phyloP scores from a whole-genome alignment of 1,139 yeast genomes.

The Saccharomyces pastorianus region DNA sequence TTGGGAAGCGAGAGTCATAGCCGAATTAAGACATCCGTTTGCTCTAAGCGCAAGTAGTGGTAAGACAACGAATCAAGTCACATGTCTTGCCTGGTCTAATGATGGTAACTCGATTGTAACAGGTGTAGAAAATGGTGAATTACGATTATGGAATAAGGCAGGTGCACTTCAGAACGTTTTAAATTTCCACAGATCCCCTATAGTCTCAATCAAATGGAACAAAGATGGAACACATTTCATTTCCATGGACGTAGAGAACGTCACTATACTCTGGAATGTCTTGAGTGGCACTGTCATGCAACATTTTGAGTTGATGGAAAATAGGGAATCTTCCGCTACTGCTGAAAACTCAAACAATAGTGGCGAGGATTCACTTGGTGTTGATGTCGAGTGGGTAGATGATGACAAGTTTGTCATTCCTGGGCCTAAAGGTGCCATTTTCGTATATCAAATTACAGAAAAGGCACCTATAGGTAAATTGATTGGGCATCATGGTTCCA shows the following conservation, averaged over 20 bases:
- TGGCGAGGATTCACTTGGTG: conserved; percentile 32
- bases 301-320: conserved; percentile 32
- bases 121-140: conserved; percentile 54
- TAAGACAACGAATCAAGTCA: conserved; percentile 26
- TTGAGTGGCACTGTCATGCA: conserved; percentile 42
- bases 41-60: conserved; percentile 17
- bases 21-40: conserved; percentile 24
- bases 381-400: conserved; percentile 67
- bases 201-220: conserved; percentile 47
- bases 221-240: conserved; percentile 34
- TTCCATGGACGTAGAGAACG: conserved; percentile 33
- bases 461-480: conserved; percentile 51
- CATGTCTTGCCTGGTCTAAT: conserved; percentile 56
- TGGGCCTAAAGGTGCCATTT: conserved; percentile 47
- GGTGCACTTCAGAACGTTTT: conserved; percentile 58
- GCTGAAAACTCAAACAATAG: not conserved
- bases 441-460: conserved; percentile 50
- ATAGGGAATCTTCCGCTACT: not conserved
- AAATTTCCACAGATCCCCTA: conserved; percentile 46
- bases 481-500: conserved; percentile 58
- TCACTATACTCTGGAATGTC: conserved; percentile 48
- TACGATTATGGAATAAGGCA: conserved; percentile 60
- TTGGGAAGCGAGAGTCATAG: conserved; percentile 3
- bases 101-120: conserved; percentile 50
- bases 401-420: conserved; percentile 62